These are phyloP conservation scores for Sinapis alba DNA, from an alignment of 441 rosid genomes.

Conservation along the genomic window DNA sequence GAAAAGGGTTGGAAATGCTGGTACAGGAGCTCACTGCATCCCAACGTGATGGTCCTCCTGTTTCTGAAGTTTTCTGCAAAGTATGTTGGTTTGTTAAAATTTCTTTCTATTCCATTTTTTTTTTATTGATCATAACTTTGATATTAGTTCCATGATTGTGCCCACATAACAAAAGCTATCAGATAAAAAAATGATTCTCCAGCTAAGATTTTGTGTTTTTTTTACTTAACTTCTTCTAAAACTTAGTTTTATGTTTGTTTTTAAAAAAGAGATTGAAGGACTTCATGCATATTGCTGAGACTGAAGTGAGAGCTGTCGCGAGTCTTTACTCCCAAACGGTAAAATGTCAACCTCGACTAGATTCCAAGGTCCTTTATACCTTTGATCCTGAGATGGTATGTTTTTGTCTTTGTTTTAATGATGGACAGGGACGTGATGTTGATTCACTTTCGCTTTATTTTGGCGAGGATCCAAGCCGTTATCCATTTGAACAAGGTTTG, in stretches of 20 bases:
- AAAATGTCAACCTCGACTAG: not conserved
- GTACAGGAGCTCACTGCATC: conserved; percentile 85
- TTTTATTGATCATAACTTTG: not conserved
- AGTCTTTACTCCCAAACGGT: conserved; percentile 57
- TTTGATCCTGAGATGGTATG: not conserved
- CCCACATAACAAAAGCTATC: not conserved
- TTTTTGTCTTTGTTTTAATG: not conserved
- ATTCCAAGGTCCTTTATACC: not conserved
- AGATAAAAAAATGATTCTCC: not conserved
- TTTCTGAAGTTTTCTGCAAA: conserved; percentile 85
- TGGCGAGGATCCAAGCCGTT: conserved; percentile 88
- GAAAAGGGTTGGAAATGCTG: conserved; percentile 90
- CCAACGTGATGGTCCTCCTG: conserved; percentile 92
- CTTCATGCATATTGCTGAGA: conserved; percentile 76
- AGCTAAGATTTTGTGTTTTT: not conserved
- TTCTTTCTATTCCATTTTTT: not conserved
- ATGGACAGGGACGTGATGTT: conserved; percentile 90
- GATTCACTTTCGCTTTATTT: conserved; percentile 92
- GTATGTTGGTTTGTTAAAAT: conserved; percentile 40
- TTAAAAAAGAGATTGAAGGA: conserved; percentile 62
- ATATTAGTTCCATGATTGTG: conserved; percentile 11
- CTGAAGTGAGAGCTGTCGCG: conserved; percentile 73
- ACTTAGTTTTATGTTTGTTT: conserved; percentile 15
- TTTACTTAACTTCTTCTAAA: not conserved
- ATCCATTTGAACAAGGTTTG: conserved; percentile 97